Evolutionary conservation across 305 asterid species (phyloP).

Genomic region (Lippia alba): DNA sequence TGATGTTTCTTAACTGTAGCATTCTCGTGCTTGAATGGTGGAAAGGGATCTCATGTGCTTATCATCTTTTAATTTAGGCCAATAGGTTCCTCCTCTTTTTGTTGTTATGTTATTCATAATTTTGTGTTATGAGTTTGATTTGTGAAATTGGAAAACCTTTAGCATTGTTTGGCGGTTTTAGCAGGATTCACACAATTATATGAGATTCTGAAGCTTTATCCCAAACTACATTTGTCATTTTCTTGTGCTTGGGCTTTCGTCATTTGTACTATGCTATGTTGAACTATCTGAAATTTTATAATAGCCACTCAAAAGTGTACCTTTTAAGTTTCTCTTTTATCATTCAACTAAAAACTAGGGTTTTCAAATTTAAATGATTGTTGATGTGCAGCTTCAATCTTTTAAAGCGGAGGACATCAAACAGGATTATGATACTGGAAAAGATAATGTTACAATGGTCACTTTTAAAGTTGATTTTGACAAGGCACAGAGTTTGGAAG

Average conservation of each 20-base stretch:
- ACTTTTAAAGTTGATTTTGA: slow-evolving; percentile 92
- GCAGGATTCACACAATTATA: slow-evolving; percentile 14
- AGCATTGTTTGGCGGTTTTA: slow-evolving; percentile 12
- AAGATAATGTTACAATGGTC: slow-evolving; percentile 76
- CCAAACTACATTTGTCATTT: neutral
- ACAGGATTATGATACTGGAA: slow-evolving; percentile 95
- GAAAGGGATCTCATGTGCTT: neutral
- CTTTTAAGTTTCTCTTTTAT: neutral
- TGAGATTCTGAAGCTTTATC: slow-evolving; percentile 1
- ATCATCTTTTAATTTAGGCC: slow-evolving; percentile 1
- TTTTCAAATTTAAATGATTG: slow-evolving; percentile 10
- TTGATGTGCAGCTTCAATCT: slow-evolving; percentile 72
- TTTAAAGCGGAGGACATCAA: slow-evolving; percentile 87
- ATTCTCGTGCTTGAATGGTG: neutral
- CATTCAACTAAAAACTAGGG: neutral
- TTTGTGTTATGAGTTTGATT: neutral
- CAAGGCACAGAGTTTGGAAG: slow-evolving; percentile 70
- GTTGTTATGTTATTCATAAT: neutral
- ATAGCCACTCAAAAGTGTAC: neutral
- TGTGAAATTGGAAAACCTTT: slow-evolving; percentile 6
- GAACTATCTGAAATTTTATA: neutral
- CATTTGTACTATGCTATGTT: neutral
- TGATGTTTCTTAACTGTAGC: neutral
- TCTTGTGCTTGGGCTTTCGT: neutral
- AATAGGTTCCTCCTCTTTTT: neutral